Base-by-base conservation (phyloP, 2,329 filamentous ascomycete species). In the Knufia petricola region DNA sequence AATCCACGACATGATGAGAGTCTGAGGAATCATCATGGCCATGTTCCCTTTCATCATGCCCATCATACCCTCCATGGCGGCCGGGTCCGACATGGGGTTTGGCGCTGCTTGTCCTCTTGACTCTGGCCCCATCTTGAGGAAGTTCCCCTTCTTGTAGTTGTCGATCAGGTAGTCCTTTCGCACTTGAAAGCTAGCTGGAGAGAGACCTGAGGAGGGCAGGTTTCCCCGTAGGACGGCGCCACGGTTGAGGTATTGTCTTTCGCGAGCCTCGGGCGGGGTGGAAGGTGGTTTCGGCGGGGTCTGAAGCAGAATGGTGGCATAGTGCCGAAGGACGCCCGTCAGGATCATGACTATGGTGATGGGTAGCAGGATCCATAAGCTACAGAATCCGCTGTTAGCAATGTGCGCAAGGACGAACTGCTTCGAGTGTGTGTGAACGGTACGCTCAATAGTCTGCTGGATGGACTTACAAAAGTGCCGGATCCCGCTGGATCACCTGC, bases 31-130 rank as follows among this genome's bases (percentile, higher is more conserved):
- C 73, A 98, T 96, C 92, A 96, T 98, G 56, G 92, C 90, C 85
- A 98, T 95, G 65, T 98, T 95, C 50, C 89, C 89, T 78, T 98
- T 98, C 87, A 98, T 94, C 87, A 95, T 95, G 58, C 92, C 90
- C 92, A 98, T 98, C 92, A 98, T 98, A 58, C 89, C 90, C 64
- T 98, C 94, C 92, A 98, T 98, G 50, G 87, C 87, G 41, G 84
- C 84, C 19, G 94, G 94, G 66, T 98, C 92, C 9, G 84, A 86
- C 79, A 98, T 88, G 3, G 92, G 92, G 69, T 96, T 98, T 31
- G 87, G 81, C 17, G 88, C 84, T 2, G 88, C 84, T 69, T 95
- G 86, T 46, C 89, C 89, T 63, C 85, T 82, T 61, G 75, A 79
- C 48, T 92, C 86, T 1, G 88, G 89, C 1, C 56, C 56, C 55